Base-by-base conservation (phyloP, 176 grass and related monocot species). In the Aegilops tauschii region DNA sequence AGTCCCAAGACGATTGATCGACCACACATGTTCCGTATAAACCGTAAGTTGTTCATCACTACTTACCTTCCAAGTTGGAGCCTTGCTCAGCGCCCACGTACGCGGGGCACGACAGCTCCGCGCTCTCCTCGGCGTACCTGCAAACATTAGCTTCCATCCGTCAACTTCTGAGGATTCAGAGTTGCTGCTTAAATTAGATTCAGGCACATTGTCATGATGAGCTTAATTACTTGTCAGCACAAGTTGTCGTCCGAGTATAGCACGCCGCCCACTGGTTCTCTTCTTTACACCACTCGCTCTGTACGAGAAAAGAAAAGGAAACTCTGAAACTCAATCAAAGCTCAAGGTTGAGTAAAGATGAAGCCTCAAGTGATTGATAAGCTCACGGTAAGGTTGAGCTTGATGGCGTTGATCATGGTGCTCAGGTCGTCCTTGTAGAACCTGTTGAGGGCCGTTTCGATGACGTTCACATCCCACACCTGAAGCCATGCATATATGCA, bases 401-500 rank as follows among this genome's bases (percentile, higher is more conserved):
- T 78, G 80, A 98, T 98, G 73, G 85, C 87, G 47, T 83, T 4
- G 40, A 98, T 86, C 95, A 98, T 98, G 56, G 86, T 80, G 76
- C 9, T 69, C 3, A 84, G n/a, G 28, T 95, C 86, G 49, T 95
- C 69, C 71, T 54, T 28, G 83, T 98, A 95, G 52, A 95, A 93
- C 31, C 92, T 91, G 44, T 82, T 85, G 89, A 93, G 89, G 80
- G 93, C 91, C 11, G 93, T 95, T 29, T 93, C 91, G 14, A 98
- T 98, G 12, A 98, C 91, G 68, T 69, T 87, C 35, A 89, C 83
- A 82, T 98, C 95, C 95, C 95, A 98, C 11, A 93, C 95, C 93
- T 95, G 81, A 40, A 86, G 32, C 20, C 40, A 44, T 44, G n/a
- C n/a, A n/a, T n/a, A n/a, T n/a, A n/a, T n/a, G n/a, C 21, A 74